Evolutionary conservation across 116 monocot species (phyloP).

Genomic region (Iris pallida): DNA sequence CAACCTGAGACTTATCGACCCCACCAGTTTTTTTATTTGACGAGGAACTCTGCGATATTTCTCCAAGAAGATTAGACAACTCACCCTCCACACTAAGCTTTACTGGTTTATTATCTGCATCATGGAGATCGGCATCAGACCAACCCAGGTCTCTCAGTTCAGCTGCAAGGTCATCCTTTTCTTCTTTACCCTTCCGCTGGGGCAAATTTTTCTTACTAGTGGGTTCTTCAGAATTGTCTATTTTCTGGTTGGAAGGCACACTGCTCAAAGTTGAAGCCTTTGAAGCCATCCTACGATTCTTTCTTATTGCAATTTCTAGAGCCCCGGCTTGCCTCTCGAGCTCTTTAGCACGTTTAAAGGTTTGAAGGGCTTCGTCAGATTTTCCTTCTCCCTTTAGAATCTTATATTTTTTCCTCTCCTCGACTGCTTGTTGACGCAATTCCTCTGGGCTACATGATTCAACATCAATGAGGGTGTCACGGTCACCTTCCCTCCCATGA

Average conservation of each 20-base stretch:
- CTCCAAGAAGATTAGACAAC: slow-evolving; percentile 60
- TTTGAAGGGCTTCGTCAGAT: slow-evolving; percentile 71
- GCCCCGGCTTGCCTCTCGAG: slow-evolving; percentile 87
- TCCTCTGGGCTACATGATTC: slow-evolving; percentile 58
- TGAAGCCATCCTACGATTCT: slow-evolving; percentile 49
- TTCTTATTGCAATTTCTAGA: slow-evolving; percentile 65
- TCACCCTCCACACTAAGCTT: slow-evolving; percentile 75
- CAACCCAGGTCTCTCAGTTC: slow-evolving; percentile 89
- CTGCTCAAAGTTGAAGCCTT: slow-evolving; percentile 32
- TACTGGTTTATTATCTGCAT: slow-evolving; percentile 43
- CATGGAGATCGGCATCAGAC: slow-evolving; percentile 76
- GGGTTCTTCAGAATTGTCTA: slow-evolving; percentile 23
- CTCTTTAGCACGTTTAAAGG: slow-evolving; percentile 82
- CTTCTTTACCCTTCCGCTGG: slow-evolving; percentile 27
- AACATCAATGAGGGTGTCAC: slow-evolving; percentile 15
- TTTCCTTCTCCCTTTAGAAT: slow-evolving; percentile 77
- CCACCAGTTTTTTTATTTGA: slow-evolving; percentile 21
- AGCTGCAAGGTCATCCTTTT: slow-evolving; percentile 58
- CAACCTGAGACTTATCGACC: slow-evolving; percentile 66
- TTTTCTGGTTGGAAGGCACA: slow-evolving; percentile 14
- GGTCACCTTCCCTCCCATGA: slow-evolving; percentile 10
- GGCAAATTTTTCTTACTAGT: slow-evolving; percentile 20
- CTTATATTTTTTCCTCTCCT: slow-evolving; percentile 79
- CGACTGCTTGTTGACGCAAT: slow-evolving; percentile 63
- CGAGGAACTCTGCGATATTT: slow-evolving; percentile 41